These are phyloP conservation scores for Apiospora saccharicola DNA, from an alignment of 2,329 filamentous ascomycete genomes.

Conservation along the genomic window DNA sequence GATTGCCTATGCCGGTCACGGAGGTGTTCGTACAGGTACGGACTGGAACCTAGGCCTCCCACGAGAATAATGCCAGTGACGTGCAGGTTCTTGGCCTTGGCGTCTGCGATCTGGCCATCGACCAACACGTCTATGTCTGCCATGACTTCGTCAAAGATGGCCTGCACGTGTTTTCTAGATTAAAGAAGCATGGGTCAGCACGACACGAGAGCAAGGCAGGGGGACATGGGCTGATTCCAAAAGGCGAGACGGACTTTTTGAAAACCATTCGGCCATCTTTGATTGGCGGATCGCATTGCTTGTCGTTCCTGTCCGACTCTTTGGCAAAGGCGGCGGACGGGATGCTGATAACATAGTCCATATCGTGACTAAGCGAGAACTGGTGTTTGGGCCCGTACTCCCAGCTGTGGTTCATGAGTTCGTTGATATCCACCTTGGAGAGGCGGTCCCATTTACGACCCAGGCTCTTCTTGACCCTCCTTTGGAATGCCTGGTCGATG, in stretches of 20 bases:
- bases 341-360: neutral
- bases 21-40: constrained; percentile 21
- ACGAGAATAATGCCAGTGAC: constrained; percentile 24
- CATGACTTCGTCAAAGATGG: constrained; percentile 3
- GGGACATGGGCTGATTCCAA: neutral
- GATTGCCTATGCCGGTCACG: neutral
- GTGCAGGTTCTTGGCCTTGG: neutral
- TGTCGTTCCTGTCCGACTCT: neutral
- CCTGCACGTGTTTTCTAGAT: neutral
- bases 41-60: neutral
- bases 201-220: no score
- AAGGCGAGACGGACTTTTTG: neutral
- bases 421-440: neutral
- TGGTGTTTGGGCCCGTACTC: constrained; percentile 3
- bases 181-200: no score
- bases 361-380: neutral
- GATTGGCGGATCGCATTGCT: neutral
- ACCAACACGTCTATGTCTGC: neutral
- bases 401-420: neutral
- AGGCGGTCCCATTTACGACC: neutral
- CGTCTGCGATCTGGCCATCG: constrained; percentile 10
- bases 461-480: neutral
- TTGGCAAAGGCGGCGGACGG: neutral
- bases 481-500: constrained; percentile 4
- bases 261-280: constrained; percentile 16